Base-by-base conservation (phyloP, 225 moss, liverwort and hornwort species). In the Pleurozium schreberi region DNA sequence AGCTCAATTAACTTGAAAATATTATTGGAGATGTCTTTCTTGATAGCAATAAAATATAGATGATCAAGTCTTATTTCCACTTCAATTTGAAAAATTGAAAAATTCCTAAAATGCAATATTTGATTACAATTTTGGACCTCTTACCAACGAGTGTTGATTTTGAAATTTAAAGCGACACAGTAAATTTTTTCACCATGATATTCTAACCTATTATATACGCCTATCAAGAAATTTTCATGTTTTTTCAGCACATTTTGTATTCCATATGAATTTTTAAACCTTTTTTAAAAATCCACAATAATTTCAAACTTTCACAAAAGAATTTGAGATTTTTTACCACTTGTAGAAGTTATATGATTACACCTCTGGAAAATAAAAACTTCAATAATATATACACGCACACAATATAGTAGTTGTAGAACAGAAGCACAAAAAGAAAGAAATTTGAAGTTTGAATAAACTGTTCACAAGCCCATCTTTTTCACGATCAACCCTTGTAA, bases 401-500 rank as follows among this genome's bases (percentile, higher is more conserved):
- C n/a, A n/a, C n/a, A n/a, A n/a, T n/a, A n/a, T n/a, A n/a, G n/a
- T n/a, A 21, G 40, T 31, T 75, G 20, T 12, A 43, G 33, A 31
- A 49, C 33, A 0, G 11, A 11, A 75, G 9, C 3, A 33, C 12
- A 50, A 2, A 33, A 33, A 20, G 2, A 33, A 6, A 12, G n/a
- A 49, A 31, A 12, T 49, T 49, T 5, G 1, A 75, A 33, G 49
- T 33, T 75, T 31, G 1, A 31, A 75, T 49, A 47, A 47, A 18
- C 0, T 19, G 0, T 19, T 49, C 18, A 31, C 2, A 31, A 7
- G 11, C 2, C 1, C 1, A 1, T 49, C n/a, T 16, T 1, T 12
- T 19, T 17, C 1, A 18, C 0, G 4, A 0, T 10, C 18, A 28
- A 28, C 6, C 10, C 10, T 1, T 17, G 1, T 2, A 43, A 73